Base-by-base conservation (phyloP, 176 grass and related monocot genomes). In the Avena eriantha region DNA sequence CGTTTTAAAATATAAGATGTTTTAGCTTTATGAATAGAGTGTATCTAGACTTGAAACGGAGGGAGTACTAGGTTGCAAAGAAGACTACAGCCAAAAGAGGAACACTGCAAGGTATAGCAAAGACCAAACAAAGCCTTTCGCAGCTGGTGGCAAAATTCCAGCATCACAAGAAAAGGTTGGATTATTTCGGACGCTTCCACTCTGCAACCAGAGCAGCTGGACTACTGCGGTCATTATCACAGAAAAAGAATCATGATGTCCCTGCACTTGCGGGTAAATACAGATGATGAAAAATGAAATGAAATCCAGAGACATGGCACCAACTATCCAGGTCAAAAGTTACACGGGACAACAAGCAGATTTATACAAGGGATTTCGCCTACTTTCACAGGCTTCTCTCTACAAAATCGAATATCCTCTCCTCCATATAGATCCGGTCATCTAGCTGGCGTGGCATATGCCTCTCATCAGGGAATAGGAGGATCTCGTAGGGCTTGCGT, bases 401-500 rank as follows among this genome's bases (percentile, higher is more conserved):
- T 22, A 97, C 86, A 78, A 99, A 99, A 69, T 97, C 92, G 85
- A 92, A 96, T 79, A 99, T 96, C 76, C 94, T 92, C 89, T 99
- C 97, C 79, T 99, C 97, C 94, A 99, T 97, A 57, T 99, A 97
- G 73, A 99, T 90, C 82, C 94, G 87, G 74, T 99, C 97, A 13
- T 67, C 10, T 16, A 94, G 82, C 16, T 87, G 94, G n/a, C 97
- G 94, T 2, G 94, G 97, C 94, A 99, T 94, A 75, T 99, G 97
- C 61, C 94, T 81, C 54, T 97, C 97, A 0, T 99, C 97, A 1
- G 97, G 97, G 61, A 99, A 99, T 43, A 99, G 78, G 45, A 99
- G 87, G 86, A 99, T 93, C 80, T 99, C 97, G 1, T 99, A 99
- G 0, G 88, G 84, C 83, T 97, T 99, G 24, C 97, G 82, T 43